Percentiles rank a stretch among this genome's conserved stretches.
These are phyloP conservation scores for Caryopteris hybrid DNA, from an alignment of 305 asterid genomes.

Conservation along the genomic window DNA sequence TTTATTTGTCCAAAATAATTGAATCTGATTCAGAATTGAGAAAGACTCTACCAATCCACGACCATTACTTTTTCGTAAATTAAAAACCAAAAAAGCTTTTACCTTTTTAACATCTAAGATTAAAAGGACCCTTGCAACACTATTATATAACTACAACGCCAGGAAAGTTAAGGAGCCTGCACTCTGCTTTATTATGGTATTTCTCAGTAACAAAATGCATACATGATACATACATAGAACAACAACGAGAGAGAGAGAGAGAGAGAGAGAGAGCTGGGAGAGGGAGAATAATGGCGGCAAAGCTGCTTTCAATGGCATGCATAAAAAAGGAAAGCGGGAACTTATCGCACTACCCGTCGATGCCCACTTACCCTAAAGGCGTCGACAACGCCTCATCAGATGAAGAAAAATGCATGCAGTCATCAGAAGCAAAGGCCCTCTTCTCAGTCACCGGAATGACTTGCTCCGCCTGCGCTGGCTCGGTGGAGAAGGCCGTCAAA, in stretches of 20 bases:
- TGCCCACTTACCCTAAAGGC: slow-evolving; percentile 44
- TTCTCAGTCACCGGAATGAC: slow-evolving; percentile 79
- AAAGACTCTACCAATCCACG: background rate
- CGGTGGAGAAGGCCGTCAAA: slow-evolving; percentile 75
- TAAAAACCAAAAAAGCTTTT: background rate
- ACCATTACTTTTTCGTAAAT: background rate
- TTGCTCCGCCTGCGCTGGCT: slow-evolving; percentile 77
- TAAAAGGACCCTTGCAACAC: too few species aligned
- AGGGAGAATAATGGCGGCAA: slow-evolving; percentile 28
- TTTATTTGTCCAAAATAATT: background rate
- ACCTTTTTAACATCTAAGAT: background rate
- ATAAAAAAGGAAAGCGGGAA: slow-evolving; percentile 26
- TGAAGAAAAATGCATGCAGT: slow-evolving; percentile 46
- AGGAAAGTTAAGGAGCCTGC: background rate
- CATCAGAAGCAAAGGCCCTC: slow-evolving; percentile 44
- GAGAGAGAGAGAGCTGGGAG: background rate
- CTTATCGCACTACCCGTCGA: slow-evolving; percentile 49
- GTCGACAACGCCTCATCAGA: slow-evolving; percentile 28
- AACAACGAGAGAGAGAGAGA: too few species aligned
- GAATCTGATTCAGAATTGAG: background rate
- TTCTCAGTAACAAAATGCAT: too few species aligned
- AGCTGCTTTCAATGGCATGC: slow-evolving; percentile 34
- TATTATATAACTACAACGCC: background rate
- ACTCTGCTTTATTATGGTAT: too few species aligned
- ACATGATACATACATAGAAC: background rate